Evolutionary conservation across 1,284 basidiomycete genomes (phyloP), one percentile per base, ranked within the genome.

Genomic region (Trichosporon ovoides): DNA sequence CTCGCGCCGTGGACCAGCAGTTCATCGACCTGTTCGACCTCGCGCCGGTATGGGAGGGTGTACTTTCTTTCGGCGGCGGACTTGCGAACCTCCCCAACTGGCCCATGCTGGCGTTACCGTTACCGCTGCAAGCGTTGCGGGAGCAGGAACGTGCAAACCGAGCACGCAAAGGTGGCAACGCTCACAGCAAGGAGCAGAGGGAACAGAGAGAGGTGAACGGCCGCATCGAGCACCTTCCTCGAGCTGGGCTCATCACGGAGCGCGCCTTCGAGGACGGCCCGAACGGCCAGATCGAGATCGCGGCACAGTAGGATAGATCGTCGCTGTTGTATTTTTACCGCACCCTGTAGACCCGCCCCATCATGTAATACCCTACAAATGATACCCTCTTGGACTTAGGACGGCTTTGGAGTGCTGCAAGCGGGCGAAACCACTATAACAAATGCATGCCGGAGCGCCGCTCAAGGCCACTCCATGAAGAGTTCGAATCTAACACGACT

Each of bases 21-120:
- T 83, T 82, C 62, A 82, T 83, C 61, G 81, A 82, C 65, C 71
- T 81, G 3, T 82, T 78, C 60, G 69, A 75, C 53, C 58, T 76
- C 10, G 57, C 55, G 1, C 61, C 64, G 1, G 75, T 77, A 0
- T 77, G 74, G 74, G 65, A 66, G 16, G 65, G 70, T 46, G 68
- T 72, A 14, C 18, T 69, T 13, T 53, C 62, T 0, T 33, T 53
- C 1, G 68, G 71, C 20, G 69, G 70, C 5, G 72, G 71, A 7
- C 38, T 70, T 10, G 62, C 56, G 14, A 71, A 72, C 58, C 61
- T 75, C 9, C 74, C 74, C 3, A 35, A 64, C 13, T 75, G 74
- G 74, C 66, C 60, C 11, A 71, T 71, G 70, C 62, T 74, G 49
- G 65, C 58, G n/a, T 40, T 73, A 4, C 71, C 71, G n/a, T 51